Evolutionary conservation across 176 grass and related monocot species (phyloP).

Genomic region (Carex cristatella): DNA sequence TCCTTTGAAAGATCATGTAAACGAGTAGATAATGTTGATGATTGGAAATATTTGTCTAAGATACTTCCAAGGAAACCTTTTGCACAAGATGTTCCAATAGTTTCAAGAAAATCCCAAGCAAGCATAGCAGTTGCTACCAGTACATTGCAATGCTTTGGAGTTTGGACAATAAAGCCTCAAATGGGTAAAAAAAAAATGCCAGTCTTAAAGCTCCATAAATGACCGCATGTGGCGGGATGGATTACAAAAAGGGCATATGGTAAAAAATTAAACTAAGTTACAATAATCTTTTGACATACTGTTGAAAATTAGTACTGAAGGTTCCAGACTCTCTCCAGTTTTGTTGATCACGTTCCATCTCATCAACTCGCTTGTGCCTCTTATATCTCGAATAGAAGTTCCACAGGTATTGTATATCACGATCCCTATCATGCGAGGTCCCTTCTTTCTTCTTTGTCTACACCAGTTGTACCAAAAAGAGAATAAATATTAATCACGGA

Average conservation of each 20-base stretch:
- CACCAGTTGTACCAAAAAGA: slow-evolving; percentile 46
- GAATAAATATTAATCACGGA: background rate
- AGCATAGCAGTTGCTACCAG: background rate
- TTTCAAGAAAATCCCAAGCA: background rate
- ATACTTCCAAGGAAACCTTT: background rate
- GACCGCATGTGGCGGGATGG: background rate
- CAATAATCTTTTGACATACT: slow-evolving; percentile 40
- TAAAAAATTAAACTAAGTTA: background rate
- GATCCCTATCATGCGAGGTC: slow-evolving; percentile 38
- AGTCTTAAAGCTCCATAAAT: background rate
- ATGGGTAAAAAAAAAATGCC: background rate
- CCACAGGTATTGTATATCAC: slow-evolving; percentile 69
- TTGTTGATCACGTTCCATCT: slow-evolving; percentile 69
- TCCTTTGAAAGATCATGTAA: background rate
- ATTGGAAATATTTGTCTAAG: background rate
- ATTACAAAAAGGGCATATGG: background rate
- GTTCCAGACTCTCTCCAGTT: slow-evolving; percentile 57
- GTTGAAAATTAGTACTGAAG: slow-evolving; percentile 47
- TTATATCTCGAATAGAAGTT: slow-evolving; percentile 73
- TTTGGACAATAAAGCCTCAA: background rate
- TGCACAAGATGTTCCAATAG: background rate
- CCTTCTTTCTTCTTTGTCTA: slow-evolving; percentile 80
- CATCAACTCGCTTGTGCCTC: slow-evolving; percentile 49
- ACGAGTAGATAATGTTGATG: background rate
- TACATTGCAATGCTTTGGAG: background rate